Percentiles rank a stretch among this genome's conserved stretches.
These are phyloP conservation scores for Saccharata proteae DNA, from an alignment of 2,329 filamentous ascomycete genomes.

Conservation along the genomic window DNA sequence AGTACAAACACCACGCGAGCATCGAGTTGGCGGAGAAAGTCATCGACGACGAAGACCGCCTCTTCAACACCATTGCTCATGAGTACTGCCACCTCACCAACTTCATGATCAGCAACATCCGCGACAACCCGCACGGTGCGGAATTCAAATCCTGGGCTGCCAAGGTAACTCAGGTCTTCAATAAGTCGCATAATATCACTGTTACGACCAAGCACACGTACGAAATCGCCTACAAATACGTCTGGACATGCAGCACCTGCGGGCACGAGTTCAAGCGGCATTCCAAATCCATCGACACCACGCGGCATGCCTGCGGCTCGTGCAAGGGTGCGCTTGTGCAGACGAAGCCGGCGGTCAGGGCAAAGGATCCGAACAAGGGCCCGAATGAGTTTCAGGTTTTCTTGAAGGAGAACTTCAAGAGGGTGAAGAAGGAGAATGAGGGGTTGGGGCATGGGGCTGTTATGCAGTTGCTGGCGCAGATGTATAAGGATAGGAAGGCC, in stretches of 20 bases:
- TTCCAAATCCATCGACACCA: constrained; percentile 69
- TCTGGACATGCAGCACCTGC: constrained; percentile 66
- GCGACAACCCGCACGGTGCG: constrained; percentile 66
- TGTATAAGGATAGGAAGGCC: constrained; percentile 43
- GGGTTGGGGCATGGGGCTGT: constrained; percentile 42
- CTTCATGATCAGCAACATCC: constrained; percentile 71
- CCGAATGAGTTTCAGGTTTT: constrained; percentile 44
- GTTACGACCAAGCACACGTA: constrained; percentile 89
- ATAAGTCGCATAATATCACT: constrained; percentile 52
- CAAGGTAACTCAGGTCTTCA: constrained; percentile 34
- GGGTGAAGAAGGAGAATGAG: constrained; percentile 44
- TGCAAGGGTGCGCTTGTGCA: constrained; percentile 62
- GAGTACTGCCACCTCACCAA: constrained; percentile 93
- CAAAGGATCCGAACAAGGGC: constrained; percentile 12
- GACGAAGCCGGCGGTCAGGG: constrained; percentile 50
- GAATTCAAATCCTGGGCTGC: constrained; percentile 65
- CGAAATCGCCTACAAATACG: constrained; percentile 81
- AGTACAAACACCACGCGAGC: constrained; percentile 49
- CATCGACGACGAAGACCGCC: constrained; percentile 58
- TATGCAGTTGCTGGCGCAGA: constrained; percentile 54
- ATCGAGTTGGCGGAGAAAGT: constrained; percentile 88
- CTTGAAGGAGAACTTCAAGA: constrained; percentile 56
- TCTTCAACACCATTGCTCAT: constrained; percentile 87
- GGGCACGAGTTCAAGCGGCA: constrained; percentile 67
- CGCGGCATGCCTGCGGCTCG: constrained; percentile 59